Percentiles rank a stretch among this genome's conserved stretches.
Evolutionary conservation across 805 yeast species (phyloP).

Genomic region (Wickerhamomyces bisporus): DNA sequence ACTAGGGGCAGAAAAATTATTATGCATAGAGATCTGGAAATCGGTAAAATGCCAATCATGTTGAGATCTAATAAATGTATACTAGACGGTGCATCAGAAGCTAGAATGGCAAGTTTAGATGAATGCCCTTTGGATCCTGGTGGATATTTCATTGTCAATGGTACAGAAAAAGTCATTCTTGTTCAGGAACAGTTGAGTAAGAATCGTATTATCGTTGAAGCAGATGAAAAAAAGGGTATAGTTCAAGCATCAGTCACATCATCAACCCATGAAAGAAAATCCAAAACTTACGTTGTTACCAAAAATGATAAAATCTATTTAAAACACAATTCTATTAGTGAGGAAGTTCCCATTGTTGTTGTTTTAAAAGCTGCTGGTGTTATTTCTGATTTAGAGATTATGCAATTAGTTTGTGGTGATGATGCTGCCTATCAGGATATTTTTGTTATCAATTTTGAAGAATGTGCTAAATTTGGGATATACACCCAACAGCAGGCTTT

Average conservation of each 20-base stretch:
- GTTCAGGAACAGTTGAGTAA: conserved; percentile 96
- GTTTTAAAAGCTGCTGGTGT: conserved; percentile 94
- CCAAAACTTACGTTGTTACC: conserved; percentile 92
- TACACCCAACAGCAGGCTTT: conserved; percentile 92
- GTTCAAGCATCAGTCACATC: conserved; percentile 98
- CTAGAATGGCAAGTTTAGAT: conserved; percentile 78
- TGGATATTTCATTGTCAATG: conserved; percentile 95
- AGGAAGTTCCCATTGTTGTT: conserved; percentile 91
- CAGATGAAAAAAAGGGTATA: conserved; percentile 88
- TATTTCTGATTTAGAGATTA: conserved; percentile 84
- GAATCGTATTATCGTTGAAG: conserved; percentile 96
- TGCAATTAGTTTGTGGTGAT: conserved; percentile 91
- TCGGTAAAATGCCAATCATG: conserved; percentile 99
- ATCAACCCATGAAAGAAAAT: conserved; percentile 96
- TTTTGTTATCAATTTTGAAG: conserved; percentile 91
- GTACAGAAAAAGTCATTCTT: conserved; percentile 94
- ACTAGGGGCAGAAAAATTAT: conserved; percentile 92
- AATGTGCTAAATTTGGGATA: conserved; percentile 78
- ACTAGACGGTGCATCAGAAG: conserved; percentile 69
- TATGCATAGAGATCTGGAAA: conserved; percentile 83
- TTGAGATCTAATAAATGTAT: conserved; percentile 89
- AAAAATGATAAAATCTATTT: conserved; percentile 84
- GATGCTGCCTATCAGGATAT: conserved; percentile 86
- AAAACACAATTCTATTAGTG: conserved; percentile 92
- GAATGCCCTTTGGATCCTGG: conserved; percentile 99